Base-by-base conservation (phyloP, 1,284 basidiomycete genomes). In the Moesziomyces globuligerus region DNA sequence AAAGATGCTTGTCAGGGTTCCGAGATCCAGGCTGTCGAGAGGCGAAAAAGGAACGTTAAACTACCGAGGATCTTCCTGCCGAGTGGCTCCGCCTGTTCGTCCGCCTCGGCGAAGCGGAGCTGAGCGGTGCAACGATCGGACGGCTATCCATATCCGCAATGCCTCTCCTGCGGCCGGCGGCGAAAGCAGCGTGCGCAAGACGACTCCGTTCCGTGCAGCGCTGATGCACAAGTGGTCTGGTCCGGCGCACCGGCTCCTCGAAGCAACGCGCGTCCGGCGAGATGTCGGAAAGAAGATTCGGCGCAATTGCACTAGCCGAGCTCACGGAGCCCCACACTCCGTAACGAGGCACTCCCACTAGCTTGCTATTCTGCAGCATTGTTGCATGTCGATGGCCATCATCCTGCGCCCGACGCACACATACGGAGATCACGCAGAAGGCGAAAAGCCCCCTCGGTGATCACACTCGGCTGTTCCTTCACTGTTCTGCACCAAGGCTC, bases 51-150 rank as follows among this genome's bases (percentile, higher is more conserved):
- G 11, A 18, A 28, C 15, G 3, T 54, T 54, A 54, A 42, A 6
- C 52, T 54, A 54, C 52, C 52, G 45, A 48, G 24, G 53, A 55
- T 55, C 45, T 11, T 48, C 53, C 46, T 41, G 40, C 46, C 36
- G 37, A 40, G 20, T 18, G 25, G 23, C 25, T 26, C 21, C 26
- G 15, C n/a, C 43, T 26, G 15, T 36, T 39, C 18, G 43, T 18
- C 21, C 26, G 15, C n/a, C 40, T 40, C 48, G 13, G 32, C 20
- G 32, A 34, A 17, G 32, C 32, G 17, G 17, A 17, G 32, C 32
- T 34, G 32, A 6, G 32, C 17, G 10, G 32, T 17, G 32, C 32
- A 17, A 6, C 32, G 32, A 34, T 34, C 32, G 18, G 20, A 23
- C 38, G 48, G 48, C 38, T 40, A 49, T 49, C 26, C 34, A 40